phyloP scores from a whole-genome alignment of 495 filamentous ascomycete species.

The Talaromyces adpressus region DNA sequence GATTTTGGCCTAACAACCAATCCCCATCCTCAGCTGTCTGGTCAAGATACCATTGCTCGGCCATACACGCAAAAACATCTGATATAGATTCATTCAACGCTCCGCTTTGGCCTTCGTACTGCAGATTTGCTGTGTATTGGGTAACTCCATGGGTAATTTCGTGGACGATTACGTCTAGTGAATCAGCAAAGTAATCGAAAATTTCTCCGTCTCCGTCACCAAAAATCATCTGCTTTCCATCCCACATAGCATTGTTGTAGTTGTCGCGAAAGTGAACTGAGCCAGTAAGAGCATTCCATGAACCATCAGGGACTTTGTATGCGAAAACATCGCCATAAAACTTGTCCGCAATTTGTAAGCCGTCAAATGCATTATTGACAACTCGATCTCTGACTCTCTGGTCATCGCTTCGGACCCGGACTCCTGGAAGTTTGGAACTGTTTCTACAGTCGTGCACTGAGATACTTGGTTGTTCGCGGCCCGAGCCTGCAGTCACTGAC shows the following conservation, averaged over 20 bases:
- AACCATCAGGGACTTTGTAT: too few species aligned
- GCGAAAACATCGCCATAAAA: too few species aligned
- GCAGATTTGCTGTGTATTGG: constrained; percentile 33
- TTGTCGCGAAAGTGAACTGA: not conserved
- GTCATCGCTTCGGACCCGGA: too few species aligned
- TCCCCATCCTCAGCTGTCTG: constrained; percentile 16
- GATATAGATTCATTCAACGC: constrained; percentile 47
- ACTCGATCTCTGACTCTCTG: too few species aligned
- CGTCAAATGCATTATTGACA: too few species aligned
- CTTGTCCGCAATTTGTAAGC: too few species aligned
- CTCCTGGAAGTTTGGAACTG: too few species aligned
- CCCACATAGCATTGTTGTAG: not conserved
- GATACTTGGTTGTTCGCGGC: too few species aligned
- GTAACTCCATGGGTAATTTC: constrained; percentile 46
- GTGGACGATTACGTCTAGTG: constrained; percentile 44
- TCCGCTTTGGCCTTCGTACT: constrained; percentile 36
- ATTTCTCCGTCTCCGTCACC: constrained; percentile 39
- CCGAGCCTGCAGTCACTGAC: too few species aligned
- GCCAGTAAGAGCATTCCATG: too few species aligned
- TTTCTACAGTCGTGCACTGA: too few species aligned
- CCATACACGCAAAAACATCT: constrained; percentile 47
- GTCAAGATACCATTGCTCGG: constrained; percentile 39
- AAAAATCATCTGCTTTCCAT: constrained; percentile 29
- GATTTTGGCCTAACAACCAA: constrained; percentile 49
- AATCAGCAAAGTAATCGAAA: constrained; percentile 30